Evolutionary conservation across 1,139 yeast species (phyloP).

Genomic region (Hansenula anomala): DNA sequence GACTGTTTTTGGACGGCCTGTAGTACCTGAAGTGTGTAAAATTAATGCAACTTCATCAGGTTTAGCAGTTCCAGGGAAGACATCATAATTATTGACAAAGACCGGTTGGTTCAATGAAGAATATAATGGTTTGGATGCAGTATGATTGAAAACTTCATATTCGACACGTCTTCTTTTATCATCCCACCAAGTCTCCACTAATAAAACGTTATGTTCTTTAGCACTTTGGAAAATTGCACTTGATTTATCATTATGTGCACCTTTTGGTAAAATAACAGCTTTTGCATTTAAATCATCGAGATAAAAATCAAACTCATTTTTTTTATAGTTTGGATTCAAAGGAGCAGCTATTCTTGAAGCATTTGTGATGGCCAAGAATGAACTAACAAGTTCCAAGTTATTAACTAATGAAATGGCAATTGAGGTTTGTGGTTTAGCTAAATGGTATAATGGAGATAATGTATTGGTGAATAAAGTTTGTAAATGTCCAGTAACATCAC

Average conservation of each 20-base stretch:
- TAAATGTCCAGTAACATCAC: conserved; percentile 36
- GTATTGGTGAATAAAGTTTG: conserved; percentile 34
- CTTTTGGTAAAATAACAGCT: conserved; percentile 52
- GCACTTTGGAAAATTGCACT: conserved; percentile 49
- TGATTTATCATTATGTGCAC: conserved; percentile 28
- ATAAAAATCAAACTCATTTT: conserved; percentile 56
- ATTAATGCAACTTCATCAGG: conserved; percentile 55
- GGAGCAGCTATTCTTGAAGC: conserved; percentile 60
- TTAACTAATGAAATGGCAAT: conserved; percentile 59
- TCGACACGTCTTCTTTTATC: conserved; percentile 33
- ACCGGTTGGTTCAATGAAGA: conserved; percentile 25
- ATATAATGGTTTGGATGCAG: conserved; percentile 24
- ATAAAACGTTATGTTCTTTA: conserved; percentile 35
- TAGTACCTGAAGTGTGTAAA: conserved; percentile 67
- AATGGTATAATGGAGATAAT: conserved; percentile 31
- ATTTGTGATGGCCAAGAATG: conserved; percentile 50
- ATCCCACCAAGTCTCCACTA: conserved; percentile 49
- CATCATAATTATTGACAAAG: conserved; percentile 22
- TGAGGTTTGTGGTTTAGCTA: conserved; percentile 34
- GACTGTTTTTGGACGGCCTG: conserved; percentile 69
- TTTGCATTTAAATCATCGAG: conserved; percentile 52
- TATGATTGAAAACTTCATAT: conserved; percentile 32
- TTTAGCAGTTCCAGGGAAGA: conserved; percentile 36
- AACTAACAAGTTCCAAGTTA: conserved; percentile 48
- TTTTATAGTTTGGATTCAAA: conserved; percentile 54